Base-by-base conservation (phyloP, 2,329 filamentous ascomycete genomes). In the Ophiostoma novo-ulmi region DNA sequence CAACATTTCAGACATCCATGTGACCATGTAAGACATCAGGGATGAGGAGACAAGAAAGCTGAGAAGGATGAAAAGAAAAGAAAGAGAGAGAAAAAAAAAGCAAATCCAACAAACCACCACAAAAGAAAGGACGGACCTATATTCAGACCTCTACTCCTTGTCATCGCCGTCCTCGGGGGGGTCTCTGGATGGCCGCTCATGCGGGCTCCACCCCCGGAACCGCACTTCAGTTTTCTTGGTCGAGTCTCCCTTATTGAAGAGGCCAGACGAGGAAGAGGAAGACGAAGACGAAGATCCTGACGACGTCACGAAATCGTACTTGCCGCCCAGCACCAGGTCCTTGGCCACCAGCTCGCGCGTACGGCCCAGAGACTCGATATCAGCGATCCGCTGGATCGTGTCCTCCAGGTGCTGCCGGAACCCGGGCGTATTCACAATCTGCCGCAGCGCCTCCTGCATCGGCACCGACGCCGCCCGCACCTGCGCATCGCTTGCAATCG, bases 321-420 rank as follows among this genome's bases (percentile, higher is more conserved):
- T 90, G 1, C 93, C 93, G 14, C 91, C 89, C 41, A 94, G 83
- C 77, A 95, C 94, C 55, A 98, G 83, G 79, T 98, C 95, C 82
- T 99, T 99, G 74, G 97, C 91, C 1, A 97, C 96, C 69, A 99
- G 79, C 80, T 99, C 95, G 73, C 94, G 88, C n/a, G 95, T 99
- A 73, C 95, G 85, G 48, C 94, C 94, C 73, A 99, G 84, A 76
- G 90, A 94, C 83, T 99, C 95, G 77, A 99, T 99, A 74, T 91
- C 94, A n/a, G 85, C 81, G 75, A 99, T 99, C 31, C 95, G 87
- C 71, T 94, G 86, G 35, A 97, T 82, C 0, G 95, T 98, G 3
- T 86, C 89, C 73, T 97, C 89, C 20, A 99, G 82, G 78, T 93
- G 90, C 74, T 94, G 83, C 35, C 93, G 88, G 78, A 99, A 99